Evolutionary conservation across 2,329 filamentous ascomycete species (phyloP).

Genomic region (Davidsoniella neocaledoniae): DNA sequence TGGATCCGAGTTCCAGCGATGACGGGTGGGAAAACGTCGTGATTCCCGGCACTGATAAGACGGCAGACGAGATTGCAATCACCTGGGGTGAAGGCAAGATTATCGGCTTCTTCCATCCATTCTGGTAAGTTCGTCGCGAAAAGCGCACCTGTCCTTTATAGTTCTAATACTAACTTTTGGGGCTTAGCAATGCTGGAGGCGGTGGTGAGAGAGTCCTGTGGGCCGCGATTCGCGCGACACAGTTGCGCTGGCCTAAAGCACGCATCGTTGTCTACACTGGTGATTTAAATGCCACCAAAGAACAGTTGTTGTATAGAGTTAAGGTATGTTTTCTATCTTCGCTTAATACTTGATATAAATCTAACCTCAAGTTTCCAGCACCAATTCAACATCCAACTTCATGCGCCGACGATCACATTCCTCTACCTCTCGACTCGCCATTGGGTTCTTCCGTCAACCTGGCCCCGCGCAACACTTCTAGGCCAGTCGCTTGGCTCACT

Average conservation of each 20-base stretch:
- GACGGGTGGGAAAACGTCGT: slow-evolving; percentile 54
- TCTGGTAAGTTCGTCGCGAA: slow-evolving; percentile 46
- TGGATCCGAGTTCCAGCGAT: slow-evolving; percentile 25
- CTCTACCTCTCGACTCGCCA: slow-evolving; percentile 79
- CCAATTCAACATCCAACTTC: slow-evolving; percentile 82
- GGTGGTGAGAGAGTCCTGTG: slow-evolving; percentile 92
- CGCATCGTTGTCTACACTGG: slow-evolving; percentile 91
- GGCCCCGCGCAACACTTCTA: slow-evolving; percentile 80
- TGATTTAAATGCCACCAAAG: slow-evolving; percentile 75
- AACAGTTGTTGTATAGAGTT: slow-evolving; percentile 59
- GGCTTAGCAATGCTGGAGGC: slow-evolving; percentile 64
- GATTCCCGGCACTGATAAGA: slow-evolving; percentile 17
- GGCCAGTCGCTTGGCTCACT: slow-evolving; percentile 89
- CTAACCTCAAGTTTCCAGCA: slow-evolving; percentile 28
- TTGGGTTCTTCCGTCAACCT: slow-evolving; percentile 73
- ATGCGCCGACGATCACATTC: slow-evolving; percentile 69
- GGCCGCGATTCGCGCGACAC: slow-evolving; percentile 84
- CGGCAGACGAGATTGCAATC: no score
- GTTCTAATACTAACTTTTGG: neutral
- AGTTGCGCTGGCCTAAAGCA: slow-evolving; percentile 72
- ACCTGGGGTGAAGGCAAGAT: slow-evolving; percentile 58
- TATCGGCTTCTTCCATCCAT: slow-evolving; percentile 93
- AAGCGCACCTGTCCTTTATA: neutral
- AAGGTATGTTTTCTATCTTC: slow-evolving; percentile 32
- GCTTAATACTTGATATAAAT: slow-evolving; percentile 10